These are phyloP conservation scores for Melastoma malabathricum DNA, from an alignment of 345 rosid genomes.

Conservation along the genomic window DNA sequence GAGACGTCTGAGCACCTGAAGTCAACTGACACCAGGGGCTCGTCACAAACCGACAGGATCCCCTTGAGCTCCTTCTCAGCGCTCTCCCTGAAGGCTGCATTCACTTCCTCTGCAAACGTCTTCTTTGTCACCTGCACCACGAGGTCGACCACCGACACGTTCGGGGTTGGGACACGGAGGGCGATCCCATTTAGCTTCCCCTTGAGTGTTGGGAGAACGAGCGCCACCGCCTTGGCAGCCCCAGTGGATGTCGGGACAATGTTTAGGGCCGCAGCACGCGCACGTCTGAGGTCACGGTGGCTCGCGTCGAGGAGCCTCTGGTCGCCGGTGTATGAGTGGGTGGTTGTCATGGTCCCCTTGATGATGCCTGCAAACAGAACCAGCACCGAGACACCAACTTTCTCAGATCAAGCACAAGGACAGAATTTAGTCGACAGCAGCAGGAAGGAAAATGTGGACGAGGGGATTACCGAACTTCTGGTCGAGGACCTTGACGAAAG, in stretches of 20 bases:
- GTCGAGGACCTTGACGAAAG: conserved; percentile 97
- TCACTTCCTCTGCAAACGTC: conserved; percentile 90
- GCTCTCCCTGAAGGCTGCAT: conserved; percentile 73
- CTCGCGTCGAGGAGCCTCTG: conserved; percentile 87
- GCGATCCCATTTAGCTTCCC: conserved; percentile 95
- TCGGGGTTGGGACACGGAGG: conserved; percentile 92
- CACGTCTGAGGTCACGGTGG: conserved; percentile 95
- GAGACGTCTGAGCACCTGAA: conserved; percentile 90
- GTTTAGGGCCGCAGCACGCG: conserved; percentile 91
- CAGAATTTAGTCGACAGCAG: not conserved
- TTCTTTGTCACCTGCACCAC: conserved; percentile 90
- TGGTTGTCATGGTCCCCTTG: conserved; percentile 98
- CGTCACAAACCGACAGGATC: conserved; percentile 76
- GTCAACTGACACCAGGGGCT: conserved; percentile 87
- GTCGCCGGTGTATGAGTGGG: conserved; percentile 98
- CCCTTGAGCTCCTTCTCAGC: conserved; percentile 79
- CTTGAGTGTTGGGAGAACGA: conserved; percentile 79
- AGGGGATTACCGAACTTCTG: conserved; percentile 65
- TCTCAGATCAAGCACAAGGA: not conserved
- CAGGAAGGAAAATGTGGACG: not conserved
- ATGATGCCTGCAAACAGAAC: conserved; percentile 49
- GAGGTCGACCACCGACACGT: conserved; percentile 85
- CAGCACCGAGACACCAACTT: not conserved
- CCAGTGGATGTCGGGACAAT: conserved; percentile 94
- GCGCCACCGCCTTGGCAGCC: conserved; percentile 94